Conservation (phyloP, 768 basidiomycete species). For the Leccinum variicolor region DNA sequence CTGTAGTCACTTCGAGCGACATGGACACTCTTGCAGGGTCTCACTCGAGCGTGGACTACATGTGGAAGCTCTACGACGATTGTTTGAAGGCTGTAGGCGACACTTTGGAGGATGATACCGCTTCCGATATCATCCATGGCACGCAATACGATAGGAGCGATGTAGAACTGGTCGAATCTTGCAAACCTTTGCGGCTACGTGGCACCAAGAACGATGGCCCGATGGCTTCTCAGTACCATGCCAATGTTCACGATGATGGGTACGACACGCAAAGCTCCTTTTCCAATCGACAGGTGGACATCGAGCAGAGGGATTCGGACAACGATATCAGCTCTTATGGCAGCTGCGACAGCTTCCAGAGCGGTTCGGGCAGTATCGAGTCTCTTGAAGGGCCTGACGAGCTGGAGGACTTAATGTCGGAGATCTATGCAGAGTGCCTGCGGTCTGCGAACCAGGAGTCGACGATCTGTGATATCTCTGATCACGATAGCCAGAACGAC, state of each 20-base stretch:
- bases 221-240: background rate
- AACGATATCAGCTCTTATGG: background rate
- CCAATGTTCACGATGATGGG: background rate
- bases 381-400: background rate
- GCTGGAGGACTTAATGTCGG: background rate
- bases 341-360: background rate
- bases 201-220: background rate
- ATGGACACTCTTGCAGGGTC: background rate
- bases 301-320: background rate
- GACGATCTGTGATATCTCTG: background rate
- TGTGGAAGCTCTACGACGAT: slow-evolving; percentile 8
- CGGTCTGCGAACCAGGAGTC: background rate
- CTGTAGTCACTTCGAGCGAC: background rate
- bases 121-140: background rate
- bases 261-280: background rate
- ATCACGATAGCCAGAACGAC: background rate
- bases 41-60: slow-evolving; percentile 3
- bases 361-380: background rate
- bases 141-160: background rate
- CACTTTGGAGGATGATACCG: background rate
- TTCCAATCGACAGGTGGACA: background rate
- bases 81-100: background rate
- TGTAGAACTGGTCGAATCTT: background rate
- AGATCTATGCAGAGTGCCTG: background rate
- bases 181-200: background rate